Conservation (phyloP, 1,139 yeast genomes). For the Meyerozyma elateridarum region DNA sequence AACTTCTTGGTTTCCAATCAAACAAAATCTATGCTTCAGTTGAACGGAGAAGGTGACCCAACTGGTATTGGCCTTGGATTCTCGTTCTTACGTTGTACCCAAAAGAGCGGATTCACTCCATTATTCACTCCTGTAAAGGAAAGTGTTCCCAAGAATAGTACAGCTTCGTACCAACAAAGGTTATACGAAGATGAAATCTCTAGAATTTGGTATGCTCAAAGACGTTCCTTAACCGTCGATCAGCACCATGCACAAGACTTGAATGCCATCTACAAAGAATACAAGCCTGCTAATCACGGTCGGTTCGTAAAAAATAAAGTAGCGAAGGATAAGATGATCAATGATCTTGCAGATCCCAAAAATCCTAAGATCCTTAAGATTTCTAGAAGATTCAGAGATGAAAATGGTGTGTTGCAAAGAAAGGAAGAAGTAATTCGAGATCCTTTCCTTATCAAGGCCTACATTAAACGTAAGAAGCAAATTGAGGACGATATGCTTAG, state of each 20-base stretch:
- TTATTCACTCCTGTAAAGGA: conserved; percentile 44
- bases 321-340: conserved; percentile 29
- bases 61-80: conserved; percentile 88
- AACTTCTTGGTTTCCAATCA: conserved; percentile 93
- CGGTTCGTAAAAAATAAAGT: conserved; percentile 25
- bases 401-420: conserved; percentile 82
- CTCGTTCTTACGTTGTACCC: conserved; percentile 86
- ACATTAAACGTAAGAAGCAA: conserved; percentile 72
- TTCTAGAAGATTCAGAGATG: conserved; percentile 76
- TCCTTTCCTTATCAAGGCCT: conserved; percentile 83
- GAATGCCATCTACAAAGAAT: conserved; percentile 33
- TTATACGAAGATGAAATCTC: conserved; percentile 88
- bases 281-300: conserved; percentile 35
- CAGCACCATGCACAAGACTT: conserved; percentile 26
- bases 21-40: conserved; percentile 93
- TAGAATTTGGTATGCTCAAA: conserved; percentile 88
- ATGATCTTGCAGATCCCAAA: conserved; percentile 6
- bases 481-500: conserved; percentile 64
- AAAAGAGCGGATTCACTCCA: conserved; percentile 89
- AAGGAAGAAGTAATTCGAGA: conserved; percentile 75
- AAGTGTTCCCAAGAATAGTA: conserved; percentile 40
- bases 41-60: conserved; percentile 97
- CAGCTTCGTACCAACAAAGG: conserved; percentile 79
- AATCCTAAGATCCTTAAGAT: conserved; percentile 56
- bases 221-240: conserved; percentile 53